Conservation (phyloP, 345 rosid species). For the Fremontodendron californicum region DNA sequence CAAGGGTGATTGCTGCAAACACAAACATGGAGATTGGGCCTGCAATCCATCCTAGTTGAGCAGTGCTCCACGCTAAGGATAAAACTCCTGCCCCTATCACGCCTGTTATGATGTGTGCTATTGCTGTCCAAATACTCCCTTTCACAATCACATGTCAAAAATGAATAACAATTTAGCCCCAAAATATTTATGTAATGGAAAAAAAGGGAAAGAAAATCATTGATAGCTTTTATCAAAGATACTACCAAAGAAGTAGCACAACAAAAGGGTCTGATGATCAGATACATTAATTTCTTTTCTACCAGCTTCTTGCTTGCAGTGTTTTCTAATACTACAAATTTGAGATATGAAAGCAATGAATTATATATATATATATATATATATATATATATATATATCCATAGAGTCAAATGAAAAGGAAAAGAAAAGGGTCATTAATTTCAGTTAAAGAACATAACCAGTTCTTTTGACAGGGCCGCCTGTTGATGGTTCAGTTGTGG, state of each 20-base stretch:
- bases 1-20: conserved; percentile 27
- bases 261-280: neutral
- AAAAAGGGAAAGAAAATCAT: too few relatives aligned
- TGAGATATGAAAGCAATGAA: neutral
- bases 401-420: neutral
- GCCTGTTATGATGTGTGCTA: conserved; percentile 68
- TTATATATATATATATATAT: too few relatives aligned
- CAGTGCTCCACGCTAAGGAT: conserved; percentile 69
- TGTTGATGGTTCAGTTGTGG: conserved; percentile 5
- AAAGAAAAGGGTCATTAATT: neutral
- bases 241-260: too few relatives aligned
- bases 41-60: conserved; percentile 71
- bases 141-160: conserved; percentile 17
- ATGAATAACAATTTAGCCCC: neutral
- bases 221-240: too few relatives aligned
- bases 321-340: neutral
- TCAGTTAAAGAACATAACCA: conserved; percentile 14
- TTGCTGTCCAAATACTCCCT: conserved; percentile 58
- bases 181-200: neutral
- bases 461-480: conserved; percentile 28
- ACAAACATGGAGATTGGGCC: conserved; percentile 45
- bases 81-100: conserved; percentile 80
- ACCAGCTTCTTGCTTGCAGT: neutral
- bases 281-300: too few relatives aligned
- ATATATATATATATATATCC: too few relatives aligned